A percentile compares a stretch with the other conserved stretches of the same genome.
Evolutionary conservation across 1,139 yeast species (phyloP).

Genomic region (Casaregolazyma suthepensis): DNA sequence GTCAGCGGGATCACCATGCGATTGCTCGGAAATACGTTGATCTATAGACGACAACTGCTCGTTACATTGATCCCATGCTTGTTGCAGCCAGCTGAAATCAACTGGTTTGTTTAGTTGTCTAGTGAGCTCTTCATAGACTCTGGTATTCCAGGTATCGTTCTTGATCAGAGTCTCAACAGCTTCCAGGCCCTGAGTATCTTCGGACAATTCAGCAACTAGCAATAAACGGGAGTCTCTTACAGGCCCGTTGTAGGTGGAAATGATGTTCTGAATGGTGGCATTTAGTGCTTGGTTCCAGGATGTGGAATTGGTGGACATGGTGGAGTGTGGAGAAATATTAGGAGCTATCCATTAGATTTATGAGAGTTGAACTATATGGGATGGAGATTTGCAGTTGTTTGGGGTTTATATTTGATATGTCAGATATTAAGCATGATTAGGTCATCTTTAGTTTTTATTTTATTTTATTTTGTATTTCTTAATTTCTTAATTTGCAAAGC

Average conservation of each 20-base stretch:
- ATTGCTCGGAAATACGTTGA: constrained; percentile 1
- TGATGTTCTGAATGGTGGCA: neutral
- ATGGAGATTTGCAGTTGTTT: too few relatives aligned
- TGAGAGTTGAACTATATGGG: too few relatives aligned
- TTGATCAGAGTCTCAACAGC: constrained; percentile 9
- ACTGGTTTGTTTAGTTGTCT: constrained; percentile 7
- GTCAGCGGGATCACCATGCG: neutral
- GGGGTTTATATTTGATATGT: too few relatives aligned
- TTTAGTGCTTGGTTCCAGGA: neutral
- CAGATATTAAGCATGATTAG: too few relatives aligned
- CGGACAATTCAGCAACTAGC: neutral
- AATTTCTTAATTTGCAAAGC: too few relatives aligned
- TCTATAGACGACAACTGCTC: constrained; percentile 3
- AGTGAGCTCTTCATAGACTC: constrained; percentile 6
- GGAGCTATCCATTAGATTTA: too few relatives aligned
- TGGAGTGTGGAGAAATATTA: too few relatives aligned
- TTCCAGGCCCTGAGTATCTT: neutral
- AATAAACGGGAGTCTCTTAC: neutral
- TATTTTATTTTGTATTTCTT: too few relatives aligned
- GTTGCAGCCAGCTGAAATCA: constrained; percentile 13
- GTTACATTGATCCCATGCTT: constrained; percentile 3
- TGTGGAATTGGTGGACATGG: neutral
- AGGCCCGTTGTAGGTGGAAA: neutral
- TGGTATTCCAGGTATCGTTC: constrained; percentile 9
- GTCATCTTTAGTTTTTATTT: too few relatives aligned